Conservation (phyloP, 2,329 filamentous ascomycete species). For the Chaetomium strumarium region DNA sequence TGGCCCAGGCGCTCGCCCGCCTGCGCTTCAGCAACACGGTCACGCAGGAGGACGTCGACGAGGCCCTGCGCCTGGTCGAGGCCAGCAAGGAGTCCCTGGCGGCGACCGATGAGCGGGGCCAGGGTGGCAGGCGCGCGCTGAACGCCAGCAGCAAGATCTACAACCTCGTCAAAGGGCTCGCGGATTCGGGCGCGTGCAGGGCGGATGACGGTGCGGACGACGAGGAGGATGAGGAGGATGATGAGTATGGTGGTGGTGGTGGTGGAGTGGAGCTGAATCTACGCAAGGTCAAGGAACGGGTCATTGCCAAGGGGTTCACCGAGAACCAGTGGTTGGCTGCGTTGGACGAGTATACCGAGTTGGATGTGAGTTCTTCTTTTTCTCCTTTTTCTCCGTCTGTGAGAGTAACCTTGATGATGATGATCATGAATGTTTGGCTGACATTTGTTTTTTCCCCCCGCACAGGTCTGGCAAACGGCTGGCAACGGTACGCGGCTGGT, state of each 20-base stretch:
- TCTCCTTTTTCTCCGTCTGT: not conserved
- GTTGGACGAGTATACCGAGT: constrained; percentile 79
- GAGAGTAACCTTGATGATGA: not conserved
- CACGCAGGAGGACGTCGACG: constrained; percentile 88
- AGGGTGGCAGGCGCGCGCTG: constrained; percentile 55
- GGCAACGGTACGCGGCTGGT: constrained; percentile 64
- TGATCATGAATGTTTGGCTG: not conserved
- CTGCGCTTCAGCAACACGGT: constrained; percentile 83
- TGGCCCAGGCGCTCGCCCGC: constrained; percentile 88
- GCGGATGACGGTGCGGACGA: constrained; percentile 60
- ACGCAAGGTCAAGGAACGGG: constrained; percentile 80
- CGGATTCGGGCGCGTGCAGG: constrained; percentile 78
- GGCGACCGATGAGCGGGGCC: constrained; percentile 51
- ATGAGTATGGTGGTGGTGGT: constrained; percentile 37
- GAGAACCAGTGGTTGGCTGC: constrained; percentile 84
- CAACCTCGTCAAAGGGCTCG: constrained; percentile 83
- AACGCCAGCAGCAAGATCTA: constrained; percentile 89
- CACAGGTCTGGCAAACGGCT: constrained; percentile 71
- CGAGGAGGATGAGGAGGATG: constrained; percentile 48
- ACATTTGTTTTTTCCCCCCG: not conserved
- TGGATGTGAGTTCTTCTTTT: constrained; percentile 79
- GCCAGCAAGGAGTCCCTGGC: constrained; percentile 90
- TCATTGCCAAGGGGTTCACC: constrained; percentile 94
- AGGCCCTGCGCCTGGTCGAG: constrained; percentile 84
- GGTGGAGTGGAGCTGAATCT: constrained; percentile 68